Evolutionary conservation across 345 rosid species (phyloP), one percentile per base, ranked within the genome.

Genomic region (Lagerstroemia speciosa): DNA sequence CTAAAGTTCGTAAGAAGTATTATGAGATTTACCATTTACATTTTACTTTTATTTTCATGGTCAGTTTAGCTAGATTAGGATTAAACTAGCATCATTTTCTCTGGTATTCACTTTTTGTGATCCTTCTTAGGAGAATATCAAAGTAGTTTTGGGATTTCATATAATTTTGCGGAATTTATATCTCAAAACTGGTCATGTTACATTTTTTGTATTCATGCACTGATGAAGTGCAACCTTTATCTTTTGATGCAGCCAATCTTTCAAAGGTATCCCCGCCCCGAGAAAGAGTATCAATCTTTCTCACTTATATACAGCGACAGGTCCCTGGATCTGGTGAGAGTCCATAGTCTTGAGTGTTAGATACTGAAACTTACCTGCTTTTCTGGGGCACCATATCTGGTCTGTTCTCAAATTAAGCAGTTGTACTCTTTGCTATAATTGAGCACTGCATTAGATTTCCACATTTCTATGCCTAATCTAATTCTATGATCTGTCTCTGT

Each of bases 221-320:
- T 64, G 5, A 64, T 64, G 46, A 34, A 4, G 43, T 32, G 22
- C 71, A 65, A 55, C 27, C 29, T 10, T 52, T 60, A 60, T 69
- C 32, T n/a, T 71, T 55, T 74, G 62, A 74, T 81, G 77, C 91
- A 91, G 99, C 95, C 93, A 69, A 94, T 91, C 73, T 94, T 94
- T 80, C 98, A 91, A 79, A 84, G 99, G 80, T 82, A 89, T 83
- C 99, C 96, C 53, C 91, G 98, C 26, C 99, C 99, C 14, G 99
- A 94, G 85, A 94, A 94, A 87, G 99, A 94, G 78, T 94, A 91
- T 72, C 99, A 94, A 78, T 94, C 99, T 10, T 91, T 94, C 82
- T 94, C 99, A 57, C 93, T 94, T 66, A 94, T 89, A 76, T 94
- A 94, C 75, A 89, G 80, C 78, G 99, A 91, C 66, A 88, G 99